Percentiles rank a stretch among this genome's conserved stretches.
phyloP scores from a whole-genome alignment of 331 rosid species.

The Acacia concinna region DNA sequence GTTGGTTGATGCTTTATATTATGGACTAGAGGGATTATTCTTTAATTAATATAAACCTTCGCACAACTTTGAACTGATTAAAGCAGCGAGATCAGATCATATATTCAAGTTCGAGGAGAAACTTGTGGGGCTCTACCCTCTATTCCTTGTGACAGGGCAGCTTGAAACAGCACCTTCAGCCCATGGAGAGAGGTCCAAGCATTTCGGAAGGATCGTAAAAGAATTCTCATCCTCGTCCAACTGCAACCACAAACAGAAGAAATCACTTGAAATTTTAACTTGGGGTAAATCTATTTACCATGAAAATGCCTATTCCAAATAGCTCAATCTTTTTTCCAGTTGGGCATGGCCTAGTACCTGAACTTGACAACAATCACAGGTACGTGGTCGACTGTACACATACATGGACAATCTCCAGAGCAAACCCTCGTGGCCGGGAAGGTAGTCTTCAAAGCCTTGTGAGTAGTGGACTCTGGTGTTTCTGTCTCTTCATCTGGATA shows the following conservation, averaged over 20 bases:
- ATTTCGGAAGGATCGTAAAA: constrained; percentile 66
- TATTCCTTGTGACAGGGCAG: constrained; percentile 58
- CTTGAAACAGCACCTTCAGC: constrained; percentile 43
- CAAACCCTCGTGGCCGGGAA: constrained; percentile 80
- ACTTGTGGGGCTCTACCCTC: constrained; percentile 41
- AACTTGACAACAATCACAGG: constrained; percentile 69
- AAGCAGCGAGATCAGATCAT: not conserved
- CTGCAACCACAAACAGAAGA: constrained; percentile 34
- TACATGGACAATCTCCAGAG: constrained; percentile 62
- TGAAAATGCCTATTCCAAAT: constrained; percentile 56
- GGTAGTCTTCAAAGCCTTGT: constrained; percentile 47
- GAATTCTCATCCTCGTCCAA: constrained; percentile 58
- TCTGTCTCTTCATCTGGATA: constrained; percentile 62
- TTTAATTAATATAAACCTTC: not conserved
- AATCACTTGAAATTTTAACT: not conserved
- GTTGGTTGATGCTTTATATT: too few relatives aligned
- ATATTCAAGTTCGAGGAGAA: not conserved
- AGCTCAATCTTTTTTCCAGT: constrained; percentile 58
- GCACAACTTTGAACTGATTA: not conserved
- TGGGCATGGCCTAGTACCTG: constrained; percentile 51
- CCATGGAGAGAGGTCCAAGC: constrained; percentile 61
- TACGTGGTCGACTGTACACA: constrained; percentile 69
- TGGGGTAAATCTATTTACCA: constrained; percentile 33
- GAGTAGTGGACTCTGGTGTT: not conserved
- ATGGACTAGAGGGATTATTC: too few relatives aligned